Evolutionary conservation across 2,329 filamentous ascomycete species (phyloP).

Genomic region (Hymenoscyphus fructigenus): DNA sequence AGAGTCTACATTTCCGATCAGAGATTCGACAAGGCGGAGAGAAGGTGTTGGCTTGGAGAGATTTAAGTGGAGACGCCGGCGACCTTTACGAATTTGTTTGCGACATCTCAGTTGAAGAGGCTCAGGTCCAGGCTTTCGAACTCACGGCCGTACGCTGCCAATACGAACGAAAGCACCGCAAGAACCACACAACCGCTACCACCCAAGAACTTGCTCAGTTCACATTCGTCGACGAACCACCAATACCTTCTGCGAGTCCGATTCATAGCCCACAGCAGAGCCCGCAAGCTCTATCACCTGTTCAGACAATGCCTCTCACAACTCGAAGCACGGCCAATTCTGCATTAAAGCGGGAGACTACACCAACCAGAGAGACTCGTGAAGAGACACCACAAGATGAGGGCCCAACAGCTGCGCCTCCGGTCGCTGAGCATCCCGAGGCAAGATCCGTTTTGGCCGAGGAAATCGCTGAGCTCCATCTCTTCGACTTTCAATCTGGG

Average conservation of each 20-base stretch:
- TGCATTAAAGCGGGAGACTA: constrained; percentile 41
- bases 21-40: constrained; percentile 78
- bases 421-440: constrained; percentile 61
- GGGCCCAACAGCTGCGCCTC: constrained; percentile 57
- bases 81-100: constrained; percentile 99
- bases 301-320: constrained; percentile 26
- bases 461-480: constrained; percentile 80
- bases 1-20: constrained; percentile 81
- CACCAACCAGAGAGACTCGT: constrained; percentile 22
- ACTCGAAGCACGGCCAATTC: constrained; percentile 44
- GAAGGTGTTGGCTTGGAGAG: constrained; percentile 89
- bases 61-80: constrained; percentile 87
- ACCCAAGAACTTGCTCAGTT: constrained; percentile 81
- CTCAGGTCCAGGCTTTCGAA: constrained; percentile 78
- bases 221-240: constrained; percentile 66
- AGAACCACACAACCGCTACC: constrained; percentile 75
- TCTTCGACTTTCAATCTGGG: constrained; percentile 87
- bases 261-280: constrained; percentile 53
- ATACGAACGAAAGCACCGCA: constrained; percentile 93
- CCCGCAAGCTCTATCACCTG: constrained; percentile 43
- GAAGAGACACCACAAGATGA: constrained; percentile 39
- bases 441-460: constrained; percentile 71
- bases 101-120: constrained; percentile 67
- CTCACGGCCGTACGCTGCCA: constrained; percentile 87
- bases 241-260: constrained; percentile 59